phyloP scores from a whole-genome alignment of 1,284 basidiomycete genomes.

The Trametes versicolor region DNA sequence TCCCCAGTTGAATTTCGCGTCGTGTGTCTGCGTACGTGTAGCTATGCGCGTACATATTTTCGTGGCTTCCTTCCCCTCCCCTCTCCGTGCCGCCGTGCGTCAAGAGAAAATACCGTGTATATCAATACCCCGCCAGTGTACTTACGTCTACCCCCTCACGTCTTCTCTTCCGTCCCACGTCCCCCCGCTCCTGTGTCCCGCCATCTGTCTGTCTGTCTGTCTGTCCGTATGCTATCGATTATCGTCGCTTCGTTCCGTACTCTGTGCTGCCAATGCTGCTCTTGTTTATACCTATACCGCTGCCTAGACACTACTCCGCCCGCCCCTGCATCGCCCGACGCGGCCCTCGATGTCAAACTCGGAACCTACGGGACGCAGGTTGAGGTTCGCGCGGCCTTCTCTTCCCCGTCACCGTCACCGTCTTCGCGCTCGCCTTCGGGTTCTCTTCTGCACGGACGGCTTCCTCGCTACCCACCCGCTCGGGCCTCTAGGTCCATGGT shows the following conservation, averaged over 20 bases:
- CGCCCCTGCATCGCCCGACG: not conserved
- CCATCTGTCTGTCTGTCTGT: not conserved
- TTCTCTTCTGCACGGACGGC: not conserved
- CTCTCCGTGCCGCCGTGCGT: not conserved
- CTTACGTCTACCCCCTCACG: not conserved
- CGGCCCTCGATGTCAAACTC: not conserved
- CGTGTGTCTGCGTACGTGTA: not conserved
- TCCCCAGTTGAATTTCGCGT: not conserved
- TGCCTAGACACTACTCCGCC: not conserved
- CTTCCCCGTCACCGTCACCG: not conserved
- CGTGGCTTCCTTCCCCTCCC: not conserved
- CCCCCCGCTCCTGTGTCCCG: not conserved
- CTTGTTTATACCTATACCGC: slow-evolving; percentile 12
- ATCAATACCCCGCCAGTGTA: slow-evolving; percentile 7
- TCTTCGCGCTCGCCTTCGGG: not conserved
- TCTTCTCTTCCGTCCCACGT: not conserved
- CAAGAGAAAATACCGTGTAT: not conserved
- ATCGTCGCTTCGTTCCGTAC: too few species aligned
- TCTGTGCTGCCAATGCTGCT: not conserved
- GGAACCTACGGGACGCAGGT: too few species aligned
- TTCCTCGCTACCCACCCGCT: too few species aligned
- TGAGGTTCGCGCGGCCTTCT: not conserved
- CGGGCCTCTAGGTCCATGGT: too few species aligned
- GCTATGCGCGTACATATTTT: not conserved
- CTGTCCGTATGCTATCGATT: not conserved